Evolutionary conservation across 352 stramenopile genomes (phyloP), one percentile per base, ranked within the genome.

Genomic region (Hyaloperonospora arabidopsidis): DNA sequence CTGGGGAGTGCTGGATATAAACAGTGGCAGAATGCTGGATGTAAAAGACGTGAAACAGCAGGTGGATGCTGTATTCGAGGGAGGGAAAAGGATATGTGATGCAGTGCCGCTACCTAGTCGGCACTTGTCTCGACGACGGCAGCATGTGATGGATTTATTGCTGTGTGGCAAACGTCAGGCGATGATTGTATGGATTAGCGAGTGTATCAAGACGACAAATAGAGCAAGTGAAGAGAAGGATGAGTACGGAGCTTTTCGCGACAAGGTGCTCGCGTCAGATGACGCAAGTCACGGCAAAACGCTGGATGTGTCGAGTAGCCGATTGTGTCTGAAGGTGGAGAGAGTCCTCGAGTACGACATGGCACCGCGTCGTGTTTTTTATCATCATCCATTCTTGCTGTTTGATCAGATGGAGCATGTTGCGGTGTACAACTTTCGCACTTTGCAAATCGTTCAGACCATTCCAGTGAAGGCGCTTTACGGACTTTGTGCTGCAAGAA

Each of bases 371-470:
- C 59, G 47, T 1, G 75, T 57, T 0, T 76, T 67, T 49, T 81
- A 74, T 56, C 80, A 91, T 57, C 73, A 87, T 18, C 83, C 80
- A 11, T 85, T 86, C 47, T 44, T 93, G 39, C 49, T 93, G 28
- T 54, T 90, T 5, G 71, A 87, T 19, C 67, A 81, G 32, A 46
- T 59, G 19, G 79, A 91, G 40, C 55, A 68, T 34, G 38, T 90
- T 36, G 61, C 66, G 0, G 83, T 89, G 43, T 78, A 88, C 59
- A 87, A 82, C 41, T 65, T 84, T 19, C 76, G 61, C 8, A 76
- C 77, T 2, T 72, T 89, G 63, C 63, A 69, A 17, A 23, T 70
- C 7, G 56, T 86, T 11, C 75, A 90, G 49, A 74, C 60, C 6
- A 46, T 91, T 2, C 56, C 76, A 1, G 71, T 87, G n/a, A 87